These are phyloP conservation scores for Drechslerella coelobrocha DNA, from an alignment of 2,329 filamentous ascomycete genomes.

Conservation along the genomic window DNA sequence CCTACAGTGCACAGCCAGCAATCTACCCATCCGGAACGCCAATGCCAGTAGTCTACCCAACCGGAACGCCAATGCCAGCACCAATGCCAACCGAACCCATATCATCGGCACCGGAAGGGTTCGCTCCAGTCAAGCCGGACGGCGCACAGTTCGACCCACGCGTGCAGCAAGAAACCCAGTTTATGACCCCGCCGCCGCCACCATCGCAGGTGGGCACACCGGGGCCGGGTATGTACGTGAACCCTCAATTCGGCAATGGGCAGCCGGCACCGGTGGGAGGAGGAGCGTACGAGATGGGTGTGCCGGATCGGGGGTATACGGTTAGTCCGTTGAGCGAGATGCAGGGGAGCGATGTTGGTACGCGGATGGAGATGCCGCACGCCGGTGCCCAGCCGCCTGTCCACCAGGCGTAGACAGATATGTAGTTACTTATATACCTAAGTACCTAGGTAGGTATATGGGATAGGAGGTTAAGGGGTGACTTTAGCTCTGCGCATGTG, in stretches of 20 bases:
- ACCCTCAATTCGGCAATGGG: slow-evolving; percentile 32
- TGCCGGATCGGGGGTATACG: slow-evolving; percentile 35
- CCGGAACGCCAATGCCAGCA: slow-evolving; percentile 4
- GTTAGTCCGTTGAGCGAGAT: slow-evolving; percentile 40
- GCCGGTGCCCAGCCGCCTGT: neutral
- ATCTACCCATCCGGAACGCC: slow-evolving; percentile 11
- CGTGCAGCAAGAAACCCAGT: slow-evolving; percentile 7
- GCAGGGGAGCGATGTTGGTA: neutral
- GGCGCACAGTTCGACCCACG: slow-evolving; percentile 25
- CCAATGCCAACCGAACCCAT: neutral
- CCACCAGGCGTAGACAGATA: too few relatives aligned
- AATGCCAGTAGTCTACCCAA: neutral
- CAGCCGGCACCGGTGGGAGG: neutral
- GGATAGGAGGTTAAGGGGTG: too few relatives aligned
- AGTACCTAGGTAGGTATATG: too few relatives aligned
- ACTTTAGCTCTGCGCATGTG: too few relatives aligned
- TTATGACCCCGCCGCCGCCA: slow-evolving; percentile 38
- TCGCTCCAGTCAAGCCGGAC: slow-evolving; percentile 23
- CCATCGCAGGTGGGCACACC: neutral
- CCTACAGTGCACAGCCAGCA: slow-evolving; percentile 13
- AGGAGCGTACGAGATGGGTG: too few relatives aligned
- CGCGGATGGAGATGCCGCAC: slow-evolving; percentile 32
- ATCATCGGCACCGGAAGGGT: neutral
- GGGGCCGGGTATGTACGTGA: slow-evolving; percentile 17
- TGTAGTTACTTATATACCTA: too few relatives aligned